Evolutionary conservation across 202 grass and related monocot species (phyloP).

Genomic region (Zoysia matrella): DNA sequence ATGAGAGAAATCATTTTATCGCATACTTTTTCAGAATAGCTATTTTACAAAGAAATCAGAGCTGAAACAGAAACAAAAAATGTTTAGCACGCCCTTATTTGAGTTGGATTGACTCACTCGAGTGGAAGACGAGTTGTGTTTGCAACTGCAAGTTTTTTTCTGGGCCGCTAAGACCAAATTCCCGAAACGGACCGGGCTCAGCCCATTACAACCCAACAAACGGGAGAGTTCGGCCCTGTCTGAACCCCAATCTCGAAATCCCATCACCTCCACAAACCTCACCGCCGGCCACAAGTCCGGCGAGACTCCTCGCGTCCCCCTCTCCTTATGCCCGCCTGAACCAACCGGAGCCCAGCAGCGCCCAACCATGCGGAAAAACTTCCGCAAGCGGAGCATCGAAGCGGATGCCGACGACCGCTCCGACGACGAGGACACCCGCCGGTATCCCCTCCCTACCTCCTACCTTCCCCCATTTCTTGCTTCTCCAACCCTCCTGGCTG

Average conservation of each 20-base stretch:
- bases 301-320: background rate
- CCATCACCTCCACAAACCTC: slow-evolving; percentile 14
- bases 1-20: too few species aligned
- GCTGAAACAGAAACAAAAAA: too few species aligned
- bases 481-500: background rate
- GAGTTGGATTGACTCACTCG: too few species aligned
- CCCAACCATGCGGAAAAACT: slow-evolving; percentile 59
- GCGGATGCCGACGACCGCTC: slow-evolving; percentile 54
- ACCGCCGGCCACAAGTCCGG: slow-evolving; percentile 47
- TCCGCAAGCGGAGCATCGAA: slow-evolving; percentile 74
- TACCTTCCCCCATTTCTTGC: background rate
- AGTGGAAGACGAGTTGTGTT: background rate
- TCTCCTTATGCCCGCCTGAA: background rate
- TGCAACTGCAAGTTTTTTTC: background rate
- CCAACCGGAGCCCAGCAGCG: background rate
- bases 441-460: slow-evolving; percentile 10
- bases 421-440: slow-evolving; percentile 73
- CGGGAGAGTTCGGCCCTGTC: background rate
- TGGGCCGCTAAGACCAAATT: background rate
- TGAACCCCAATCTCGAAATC: slow-evolving; percentile 26
- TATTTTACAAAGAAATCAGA: too few species aligned
- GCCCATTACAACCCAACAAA: background rate
- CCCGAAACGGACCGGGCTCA: background rate
- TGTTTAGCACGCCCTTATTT: too few species aligned
- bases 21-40: too few species aligned